Evolutionary conservation across 2,329 filamentous ascomycete species (phyloP), one percentile per base, ranked within the genome.

Genomic region (Fusarium ambrosium): DNA sequence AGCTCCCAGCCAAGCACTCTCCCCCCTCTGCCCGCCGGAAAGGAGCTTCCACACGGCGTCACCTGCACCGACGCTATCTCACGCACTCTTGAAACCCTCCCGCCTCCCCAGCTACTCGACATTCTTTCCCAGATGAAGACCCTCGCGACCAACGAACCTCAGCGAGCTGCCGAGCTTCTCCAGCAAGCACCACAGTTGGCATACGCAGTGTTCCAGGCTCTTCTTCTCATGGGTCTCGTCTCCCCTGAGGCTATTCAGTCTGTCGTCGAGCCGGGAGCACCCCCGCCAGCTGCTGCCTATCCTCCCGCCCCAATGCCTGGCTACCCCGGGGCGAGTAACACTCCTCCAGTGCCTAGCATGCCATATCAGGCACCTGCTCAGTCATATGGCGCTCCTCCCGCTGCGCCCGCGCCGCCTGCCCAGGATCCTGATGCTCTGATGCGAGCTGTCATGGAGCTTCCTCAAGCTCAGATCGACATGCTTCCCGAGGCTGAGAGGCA

Each of bases 41-140:
- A 93, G 75, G 95, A 98, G 72, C 89, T 98, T 2, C 94, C 94
- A 4, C 91, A 94, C 1, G 94, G 95, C 63, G 89, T 98, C 66
- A 95, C 91, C 65, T 95, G 94, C 77, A 92, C 94, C 27, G 97
- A 98, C 81, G 94, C 95, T 73, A 98, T 99, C 80, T 98, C 95
- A 6, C 92, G 94, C 78, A 98, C 96, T 0, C 91, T 99, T 73
- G 92, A 93, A 71, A 94, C 95, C 4, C 90, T 98, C 0, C 95
- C 95, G 0, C 92, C 95, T 0, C 90, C 94, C 8, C 95, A 98
- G 82, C 91, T 99, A 4, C 93, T 98, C 77, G 96, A 98, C 77
- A 95, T 98, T 67, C 90, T 99, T 70, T 92, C 92, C 10, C 95
- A 98, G 82, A 97, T 98, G 94, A 98, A 98, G 85, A 90, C 92